These are phyloP conservation scores for Diaporthe sp. DNA, from an alignment of 2,329 filamentous ascomycete species.

Conservation along the genomic window DNA sequence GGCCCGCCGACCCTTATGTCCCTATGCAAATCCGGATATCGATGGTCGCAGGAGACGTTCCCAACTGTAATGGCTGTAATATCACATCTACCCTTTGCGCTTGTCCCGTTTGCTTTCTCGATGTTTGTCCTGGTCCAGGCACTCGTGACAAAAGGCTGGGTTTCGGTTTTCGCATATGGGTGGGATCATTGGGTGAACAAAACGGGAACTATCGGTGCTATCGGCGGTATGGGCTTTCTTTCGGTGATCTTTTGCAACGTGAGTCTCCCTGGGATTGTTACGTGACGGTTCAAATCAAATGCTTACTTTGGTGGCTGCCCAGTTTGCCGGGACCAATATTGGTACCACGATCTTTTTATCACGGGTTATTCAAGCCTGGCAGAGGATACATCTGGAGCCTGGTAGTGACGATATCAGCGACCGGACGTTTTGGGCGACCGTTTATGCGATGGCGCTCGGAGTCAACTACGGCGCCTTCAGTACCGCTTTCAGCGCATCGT, in stretches of 20 bases:
- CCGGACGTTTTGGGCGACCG: slow-evolving; percentile 77
- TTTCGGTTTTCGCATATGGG: slow-evolving; percentile 76
- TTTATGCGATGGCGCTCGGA: slow-evolving; percentile 79
- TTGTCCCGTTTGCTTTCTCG: slow-evolving; percentile 77
- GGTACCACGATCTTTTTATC: slow-evolving; percentile 79
- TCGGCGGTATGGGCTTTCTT: slow-evolving; percentile 79
- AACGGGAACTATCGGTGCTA: slow-evolving; percentile 74
- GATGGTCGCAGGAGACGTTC: slow-evolving; percentile 75
- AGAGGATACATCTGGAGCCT: slow-evolving; percentile 60
- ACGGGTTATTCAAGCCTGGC: slow-evolving; percentile 76
- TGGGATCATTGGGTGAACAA: slow-evolving; percentile 79
- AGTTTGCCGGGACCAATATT: slow-evolving; percentile 85
- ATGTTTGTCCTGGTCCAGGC: slow-evolving; percentile 83
- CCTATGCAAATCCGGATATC: neutral
- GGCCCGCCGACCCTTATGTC: neutral
- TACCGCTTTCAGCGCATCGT: slow-evolving; percentile 75
- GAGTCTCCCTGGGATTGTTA: slow-evolving; percentile 47
- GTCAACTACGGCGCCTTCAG: slow-evolving; percentile 83
- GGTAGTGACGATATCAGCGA: slow-evolving; percentile 62
- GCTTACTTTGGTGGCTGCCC: slow-evolving; percentile 27
- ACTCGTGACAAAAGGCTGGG: slow-evolving; percentile 79
- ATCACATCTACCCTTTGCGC: slow-evolving; percentile 72
- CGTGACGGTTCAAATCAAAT: slow-evolving; percentile 60
- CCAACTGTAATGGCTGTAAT: slow-evolving; percentile 75
- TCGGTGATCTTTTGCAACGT: slow-evolving; percentile 79